Evolutionary conservation across 2,329 filamentous ascomycete species (phyloP), one percentile per base, ranked within the genome.

Genomic region (Cladophialophora yegresii): DNA sequence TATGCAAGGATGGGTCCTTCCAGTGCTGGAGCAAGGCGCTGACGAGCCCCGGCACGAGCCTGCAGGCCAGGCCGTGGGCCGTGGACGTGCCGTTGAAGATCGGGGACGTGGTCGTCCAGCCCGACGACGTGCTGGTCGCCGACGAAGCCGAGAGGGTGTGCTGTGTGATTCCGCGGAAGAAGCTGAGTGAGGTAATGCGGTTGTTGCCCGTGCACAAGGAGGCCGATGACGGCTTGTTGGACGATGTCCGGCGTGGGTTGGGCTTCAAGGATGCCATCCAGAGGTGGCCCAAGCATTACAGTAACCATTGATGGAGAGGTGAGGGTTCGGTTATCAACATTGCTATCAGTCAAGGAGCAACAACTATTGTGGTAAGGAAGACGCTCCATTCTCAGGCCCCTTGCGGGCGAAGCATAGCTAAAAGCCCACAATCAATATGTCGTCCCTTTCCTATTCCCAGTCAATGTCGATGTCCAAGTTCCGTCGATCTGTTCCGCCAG

Each of bases 41-140:
- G 43, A 47, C 56, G 10, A 58, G 56, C 26, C 56, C 56, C n/a
- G 56, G 56, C 2, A 58, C 56, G 56, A 58, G 56, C 16, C 56
- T 58, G 6, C 26, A 58, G 43, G 43, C 16, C 4, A 58, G 36
- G 30, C 56, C 56, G 10, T 58, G 56, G 56, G 56, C 45, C 6
- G 56, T 58, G 56, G 56, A 58, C 33, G 56, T 58, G 56, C 56
- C 56, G n/a, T 32, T 58, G 3, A 58, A 58, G 28, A 58, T 58
- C n/a, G 56, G 56, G 5, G 56, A 40, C 22, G 56, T 58, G 10
- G 56, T 58, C 12, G 43, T 58, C 4, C 20, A 50, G 16, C 43
- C 56, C 13, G 56, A 43, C 32, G 56, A 58, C 56, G 9, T 58
- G 13, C 23, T 58, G 56, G 56, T 58, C n/a, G 56, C 56, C 0